phyloP scores from a whole-genome alignment of 495 filamentous ascomycete species.

The Penicillium crystallinum region DNA sequence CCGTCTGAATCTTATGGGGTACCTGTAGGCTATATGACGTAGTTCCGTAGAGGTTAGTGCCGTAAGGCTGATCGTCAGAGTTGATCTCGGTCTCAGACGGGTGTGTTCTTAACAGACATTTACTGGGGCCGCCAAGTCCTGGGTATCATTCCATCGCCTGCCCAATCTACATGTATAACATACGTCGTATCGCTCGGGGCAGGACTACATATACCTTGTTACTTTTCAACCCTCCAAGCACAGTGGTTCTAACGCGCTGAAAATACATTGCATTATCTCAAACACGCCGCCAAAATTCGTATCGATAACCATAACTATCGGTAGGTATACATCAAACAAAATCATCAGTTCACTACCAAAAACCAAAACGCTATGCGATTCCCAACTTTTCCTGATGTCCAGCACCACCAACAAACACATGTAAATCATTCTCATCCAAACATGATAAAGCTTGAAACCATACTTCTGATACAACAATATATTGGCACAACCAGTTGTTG shows the following conservation, averaged over 20 bases:
- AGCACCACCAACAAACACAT: neutral
- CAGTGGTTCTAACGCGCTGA: neutral
- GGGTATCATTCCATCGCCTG: too few relatives aligned
- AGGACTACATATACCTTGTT: too few relatives aligned
- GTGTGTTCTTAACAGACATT: neutral
- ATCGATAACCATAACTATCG: neutral
- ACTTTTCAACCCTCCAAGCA: too few relatives aligned
- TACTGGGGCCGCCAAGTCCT: neutral
- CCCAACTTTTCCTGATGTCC: neutral
- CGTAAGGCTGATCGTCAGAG: neutral
- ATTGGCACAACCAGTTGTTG: neutral
- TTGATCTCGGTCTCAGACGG: neutral
- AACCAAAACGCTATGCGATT: neutral
- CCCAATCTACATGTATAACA: too few relatives aligned
- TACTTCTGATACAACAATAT: neutral
- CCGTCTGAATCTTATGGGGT: conserved; percentile 17
- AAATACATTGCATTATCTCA: neutral
- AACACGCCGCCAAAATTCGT: neutral
- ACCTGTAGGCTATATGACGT: conserved; percentile 1
- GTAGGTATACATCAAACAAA: neutral
- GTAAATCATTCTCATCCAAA: neutral
- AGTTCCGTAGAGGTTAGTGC: neutral
- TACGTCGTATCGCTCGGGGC: too few relatives aligned
- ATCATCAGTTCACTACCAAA: neutral
- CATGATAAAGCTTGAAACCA: neutral